These are phyloP conservation scores for Darksidea phi DNA, from an alignment of 495 filamentous ascomycete species.

Conservation along the genomic window DNA sequence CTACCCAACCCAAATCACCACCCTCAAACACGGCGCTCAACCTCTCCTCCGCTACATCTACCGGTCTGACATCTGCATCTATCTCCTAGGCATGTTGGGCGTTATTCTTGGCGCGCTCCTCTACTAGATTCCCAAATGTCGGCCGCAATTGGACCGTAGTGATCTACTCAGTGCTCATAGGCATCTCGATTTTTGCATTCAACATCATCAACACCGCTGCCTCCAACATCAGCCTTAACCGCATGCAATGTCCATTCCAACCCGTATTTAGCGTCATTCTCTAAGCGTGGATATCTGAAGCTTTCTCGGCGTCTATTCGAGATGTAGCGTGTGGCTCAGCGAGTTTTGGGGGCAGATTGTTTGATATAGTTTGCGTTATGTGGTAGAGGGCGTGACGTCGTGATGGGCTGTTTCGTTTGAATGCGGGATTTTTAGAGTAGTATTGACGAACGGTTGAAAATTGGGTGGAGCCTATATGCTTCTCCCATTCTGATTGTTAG, in stretches of 20 bases:
- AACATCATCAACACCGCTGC: constrained; percentile 46
- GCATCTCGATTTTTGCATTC: constrained; percentile 48
- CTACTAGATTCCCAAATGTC: constrained; percentile 44
- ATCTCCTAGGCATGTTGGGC: constrained; percentile 48
- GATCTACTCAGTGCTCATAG: constrained; percentile 50
- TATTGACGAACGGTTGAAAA: too few species aligned
- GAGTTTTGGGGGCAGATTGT: constrained; percentile 50
- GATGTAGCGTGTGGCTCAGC: constrained; percentile 55
- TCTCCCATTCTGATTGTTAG: too few species aligned
- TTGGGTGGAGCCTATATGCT: too few species aligned
- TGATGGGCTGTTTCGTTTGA: too few species aligned
- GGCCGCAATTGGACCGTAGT: constrained; percentile 52
- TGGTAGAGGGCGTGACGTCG: constrained; percentile 45
- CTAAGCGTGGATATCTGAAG: constrained; percentile 59
- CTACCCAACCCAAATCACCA: constrained; percentile 47
- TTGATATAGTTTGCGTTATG: constrained; percentile 48
- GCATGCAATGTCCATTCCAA: constrained; percentile 53
- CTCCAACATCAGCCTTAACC: constrained; percentile 48
- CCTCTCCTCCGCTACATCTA: constrained; percentile 44
- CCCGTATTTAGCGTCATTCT: constrained; percentile 56
- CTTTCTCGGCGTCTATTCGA: constrained; percentile 54
- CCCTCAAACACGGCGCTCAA: constrained; percentile 44
- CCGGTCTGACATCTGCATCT: constrained; percentile 49
- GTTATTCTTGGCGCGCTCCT: constrained; percentile 46
- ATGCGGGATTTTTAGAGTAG: too few species aligned